Evolutionary conservation across 306 rosid species (phyloP).

Genomic region (Casuarina cunninghamiana): DNA sequence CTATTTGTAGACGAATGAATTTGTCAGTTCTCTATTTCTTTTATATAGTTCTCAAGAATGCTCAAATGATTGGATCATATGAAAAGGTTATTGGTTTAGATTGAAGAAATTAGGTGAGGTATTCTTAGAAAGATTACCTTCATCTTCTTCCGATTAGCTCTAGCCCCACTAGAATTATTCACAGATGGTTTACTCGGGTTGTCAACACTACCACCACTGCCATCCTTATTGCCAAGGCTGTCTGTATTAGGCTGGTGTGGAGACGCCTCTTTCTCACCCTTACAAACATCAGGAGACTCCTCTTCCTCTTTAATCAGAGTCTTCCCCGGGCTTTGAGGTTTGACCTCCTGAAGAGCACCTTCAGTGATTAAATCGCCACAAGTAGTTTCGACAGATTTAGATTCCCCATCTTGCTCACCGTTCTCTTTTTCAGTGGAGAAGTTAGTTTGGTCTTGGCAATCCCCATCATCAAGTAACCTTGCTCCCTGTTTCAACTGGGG

Average conservation of each 20-base stretch:
- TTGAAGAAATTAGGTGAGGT: not conserved
- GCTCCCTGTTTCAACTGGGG: conserved; percentile 83
- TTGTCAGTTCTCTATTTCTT: no score
- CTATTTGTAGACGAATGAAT: not conserved
- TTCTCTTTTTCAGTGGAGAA: conserved; percentile 64
- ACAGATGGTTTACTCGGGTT: conserved; percentile 41
- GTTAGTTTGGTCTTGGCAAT: conserved; percentile 82
- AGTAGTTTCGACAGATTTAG: conserved; percentile 80
- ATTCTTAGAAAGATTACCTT: conserved; percentile 51
- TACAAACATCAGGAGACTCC: conserved; percentile 45
- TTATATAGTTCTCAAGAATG: not conserved
- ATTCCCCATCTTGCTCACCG: conserved; percentile 69
- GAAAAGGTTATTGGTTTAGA: not conserved
- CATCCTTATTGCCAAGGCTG: conserved; percentile 24
- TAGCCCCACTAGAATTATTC: conserved; percentile 37
- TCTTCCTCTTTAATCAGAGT: conserved; percentile 54
- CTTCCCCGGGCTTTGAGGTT: conserved; percentile 32
- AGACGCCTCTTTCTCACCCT: conserved; percentile 35
- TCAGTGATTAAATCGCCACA: conserved; percentile 45
- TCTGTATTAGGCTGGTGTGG: conserved; percentile 31
- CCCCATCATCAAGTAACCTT: conserved; percentile 76
- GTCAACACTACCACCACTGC: conserved; percentile 31
- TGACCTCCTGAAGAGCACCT: conserved; percentile 36
- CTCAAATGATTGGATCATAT: not conserved
- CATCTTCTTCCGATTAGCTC: conserved; percentile 73